phyloP scores from a whole-genome alignment of 306 rosid genomes.

The Boehmeria nivea region DNA sequence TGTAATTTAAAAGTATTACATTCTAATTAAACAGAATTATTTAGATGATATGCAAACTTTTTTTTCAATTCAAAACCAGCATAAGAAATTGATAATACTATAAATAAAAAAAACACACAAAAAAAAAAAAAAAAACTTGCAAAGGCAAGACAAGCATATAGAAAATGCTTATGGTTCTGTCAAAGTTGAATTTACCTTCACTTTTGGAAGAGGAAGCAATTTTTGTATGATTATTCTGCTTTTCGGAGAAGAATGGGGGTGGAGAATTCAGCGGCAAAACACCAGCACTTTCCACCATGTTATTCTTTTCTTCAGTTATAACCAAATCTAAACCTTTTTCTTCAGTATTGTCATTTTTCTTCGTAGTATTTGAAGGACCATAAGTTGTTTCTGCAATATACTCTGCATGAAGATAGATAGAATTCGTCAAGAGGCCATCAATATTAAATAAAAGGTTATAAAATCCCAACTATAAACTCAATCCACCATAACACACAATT shows the following conservation, averaged over 20 bases:
- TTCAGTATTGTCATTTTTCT: background rate
- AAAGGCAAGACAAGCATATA: background rate
- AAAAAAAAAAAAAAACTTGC: background rate
- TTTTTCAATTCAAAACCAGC: too few species aligned
- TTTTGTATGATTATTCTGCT: constrained; percentile 6
- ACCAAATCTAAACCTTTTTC: background rate
- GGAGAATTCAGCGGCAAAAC: constrained; percentile 1
- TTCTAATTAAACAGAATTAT: too few species aligned
- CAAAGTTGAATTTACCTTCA: constrained; percentile 15
- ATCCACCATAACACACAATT: too few species aligned
- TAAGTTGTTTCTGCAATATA: constrained; percentile 7
- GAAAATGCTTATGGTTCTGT: background rate
- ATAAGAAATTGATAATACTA: too few species aligned
- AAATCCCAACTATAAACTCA: background rate
- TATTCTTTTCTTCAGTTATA: constrained; percentile 17
- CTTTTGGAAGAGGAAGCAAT: constrained; percentile 10
- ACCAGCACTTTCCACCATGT: constrained; percentile 6
- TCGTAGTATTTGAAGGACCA: background rate
- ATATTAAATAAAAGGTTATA: background rate
- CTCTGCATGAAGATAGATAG: constrained; percentile 4
- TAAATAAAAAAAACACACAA: too few species aligned
- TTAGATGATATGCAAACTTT: too few species aligned
- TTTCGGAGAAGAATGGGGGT: constrained; percentile 6
- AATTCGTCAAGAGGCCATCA: background rate
- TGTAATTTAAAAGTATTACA: too few species aligned